Evolutionary conservation across 2,329 filamentous ascomycete species (phyloP).

Genomic region (Fusarium falciforme): DNA sequence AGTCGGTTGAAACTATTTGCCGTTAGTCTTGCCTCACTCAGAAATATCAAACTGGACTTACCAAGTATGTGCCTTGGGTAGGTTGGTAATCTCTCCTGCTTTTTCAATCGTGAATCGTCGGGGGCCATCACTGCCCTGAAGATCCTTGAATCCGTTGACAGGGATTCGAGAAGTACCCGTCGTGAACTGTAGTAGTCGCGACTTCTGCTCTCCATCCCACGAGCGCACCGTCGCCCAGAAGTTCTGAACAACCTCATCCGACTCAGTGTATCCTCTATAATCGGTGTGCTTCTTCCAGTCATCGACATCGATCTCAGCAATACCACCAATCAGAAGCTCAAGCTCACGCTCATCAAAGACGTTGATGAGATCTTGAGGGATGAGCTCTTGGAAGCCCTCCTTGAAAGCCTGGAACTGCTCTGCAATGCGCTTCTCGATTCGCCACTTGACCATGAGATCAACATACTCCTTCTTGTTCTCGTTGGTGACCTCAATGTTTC

Average conservation of each 20-base stretch:
- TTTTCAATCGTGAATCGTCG: constrained; percentile 98
- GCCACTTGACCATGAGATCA: constrained; percentile 98
- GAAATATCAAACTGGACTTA: constrained; percentile 61
- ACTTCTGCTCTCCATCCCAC: constrained; percentile 99
- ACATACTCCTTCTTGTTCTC: constrained; percentile 99
- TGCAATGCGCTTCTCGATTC: constrained; percentile 97
- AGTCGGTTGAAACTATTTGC: constrained; percentile 89
- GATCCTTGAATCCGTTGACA: constrained; percentile 99
- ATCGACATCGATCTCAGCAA: constrained; percentile 99
- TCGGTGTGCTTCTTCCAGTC: constrained; percentile 99
- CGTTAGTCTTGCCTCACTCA: constrained; percentile 35
- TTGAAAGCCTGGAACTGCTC: constrained; percentile 99
- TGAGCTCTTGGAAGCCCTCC: constrained; percentile 96
- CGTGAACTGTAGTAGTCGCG: constrained; percentile 92
- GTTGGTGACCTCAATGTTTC: constrained; percentile 95
- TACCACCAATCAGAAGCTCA: constrained; percentile 96
- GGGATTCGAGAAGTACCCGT: constrained; percentile 98
- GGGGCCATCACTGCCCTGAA: constrained; percentile 96
- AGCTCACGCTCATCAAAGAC: constrained; percentile 98
- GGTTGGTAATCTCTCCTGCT: constrained; percentile 87
- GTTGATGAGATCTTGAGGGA: constrained; percentile 95
- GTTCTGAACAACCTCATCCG: constrained; percentile 95
- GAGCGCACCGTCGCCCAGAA: constrained; percentile 98
- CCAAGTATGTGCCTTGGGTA: constrained; percentile 99
- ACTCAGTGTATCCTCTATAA: constrained; percentile 98